These are phyloP conservation scores for Annulohypoxylon moriforme DNA, from an alignment of 495 filamentous ascomycete genomes.

Conservation along the genomic window DNA sequence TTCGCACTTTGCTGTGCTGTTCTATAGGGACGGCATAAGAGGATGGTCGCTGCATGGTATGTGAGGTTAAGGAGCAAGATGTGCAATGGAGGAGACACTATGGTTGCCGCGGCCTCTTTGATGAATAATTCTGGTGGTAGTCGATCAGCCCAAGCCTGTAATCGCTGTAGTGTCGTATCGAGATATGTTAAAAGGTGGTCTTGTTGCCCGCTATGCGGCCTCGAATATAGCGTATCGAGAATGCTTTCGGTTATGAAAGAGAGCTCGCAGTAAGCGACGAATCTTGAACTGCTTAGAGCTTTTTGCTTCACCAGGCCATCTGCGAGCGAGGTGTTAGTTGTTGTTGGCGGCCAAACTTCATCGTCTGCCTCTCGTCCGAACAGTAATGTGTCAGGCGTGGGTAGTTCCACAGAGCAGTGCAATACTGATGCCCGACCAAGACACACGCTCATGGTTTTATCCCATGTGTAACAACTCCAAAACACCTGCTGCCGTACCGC, in stretches of 20 bases:
- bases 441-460: conserved; percentile 25
- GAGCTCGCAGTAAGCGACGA: conserved; percentile 9
- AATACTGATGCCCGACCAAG: conserved; percentile 10
- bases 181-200: conserved; percentile 9
- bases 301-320: conserved; percentile 10
- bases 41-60: conserved; percentile 19
- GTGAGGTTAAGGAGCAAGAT: conserved; percentile 18
- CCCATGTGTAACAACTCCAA: conserved; percentile 27
- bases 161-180: background rate
- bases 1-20: conserved; percentile 11
- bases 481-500: conserved; percentile 21
- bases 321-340: background rate
- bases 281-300: conserved; percentile 1
- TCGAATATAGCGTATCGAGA: conserved; percentile 3
- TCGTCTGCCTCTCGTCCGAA: conserved; percentile 6
- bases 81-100: conserved; percentile 17
- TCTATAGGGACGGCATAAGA: conserved; percentile 15
- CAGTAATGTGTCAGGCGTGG: background rate
- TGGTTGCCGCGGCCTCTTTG: background rate
- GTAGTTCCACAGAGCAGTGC: conserved; percentile 2
- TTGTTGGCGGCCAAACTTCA: conserved; percentile 1
- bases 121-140: background rate
- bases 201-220: background rate
- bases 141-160: conserved; percentile 9
- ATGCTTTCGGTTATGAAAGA: conserved; percentile 4